Percentiles rank a stretch among this genome's conserved stretches.
These are phyloP conservation scores for Lipomyces yamanashiensis DNA, from an alignment of 805 yeast species.

Conservation along the genomic window DNA sequence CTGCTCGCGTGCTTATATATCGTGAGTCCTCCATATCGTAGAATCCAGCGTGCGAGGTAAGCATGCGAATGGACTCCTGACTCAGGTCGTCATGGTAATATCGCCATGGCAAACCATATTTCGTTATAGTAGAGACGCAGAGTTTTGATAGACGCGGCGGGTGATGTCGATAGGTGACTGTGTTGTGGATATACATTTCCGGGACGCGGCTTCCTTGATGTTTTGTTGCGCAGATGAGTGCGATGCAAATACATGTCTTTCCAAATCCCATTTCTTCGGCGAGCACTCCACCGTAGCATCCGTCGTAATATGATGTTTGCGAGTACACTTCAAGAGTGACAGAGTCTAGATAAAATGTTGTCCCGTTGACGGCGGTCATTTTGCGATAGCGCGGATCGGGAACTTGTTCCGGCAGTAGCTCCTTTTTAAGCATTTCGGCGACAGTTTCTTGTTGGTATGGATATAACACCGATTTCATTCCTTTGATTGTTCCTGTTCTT, in stretches of 20 bases:
- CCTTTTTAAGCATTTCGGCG: constrained; percentile 62
- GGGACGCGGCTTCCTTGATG: constrained; percentile 58
- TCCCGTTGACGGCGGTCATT: constrained; percentile 37
- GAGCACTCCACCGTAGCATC: constrained; percentile 65
- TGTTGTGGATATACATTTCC: constrained; percentile 15
- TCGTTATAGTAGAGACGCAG: constrained; percentile 52
- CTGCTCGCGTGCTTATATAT: constrained; percentile 36
- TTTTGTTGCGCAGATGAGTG: constrained; percentile 60
- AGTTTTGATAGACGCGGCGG: constrained; percentile 46
- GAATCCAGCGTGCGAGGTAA: constrained; percentile 52
- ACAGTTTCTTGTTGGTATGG: constrained; percentile 66
- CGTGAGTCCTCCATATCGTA: constrained; percentile 46
- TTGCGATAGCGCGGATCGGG: constrained; percentile 48
- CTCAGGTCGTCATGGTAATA: constrained; percentile 54
- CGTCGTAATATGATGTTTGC: constrained; percentile 51
- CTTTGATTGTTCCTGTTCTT: constrained; percentile 47
- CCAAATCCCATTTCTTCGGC: constrained; percentile 73
- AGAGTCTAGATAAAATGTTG: constrained; percentile 47
- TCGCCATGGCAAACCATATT: constrained; percentile 64
- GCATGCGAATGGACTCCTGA: constrained; percentile 45
- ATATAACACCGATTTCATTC: constrained; percentile 58
- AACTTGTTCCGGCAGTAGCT: constrained; percentile 46
- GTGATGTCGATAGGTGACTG: constrained; percentile 36
- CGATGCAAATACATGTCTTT: constrained; percentile 63
- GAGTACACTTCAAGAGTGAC: constrained; percentile 42